phyloP scores from a whole-genome alignment of 768 basidiomycete genomes.

The Lanmaoa rubissima region DNA sequence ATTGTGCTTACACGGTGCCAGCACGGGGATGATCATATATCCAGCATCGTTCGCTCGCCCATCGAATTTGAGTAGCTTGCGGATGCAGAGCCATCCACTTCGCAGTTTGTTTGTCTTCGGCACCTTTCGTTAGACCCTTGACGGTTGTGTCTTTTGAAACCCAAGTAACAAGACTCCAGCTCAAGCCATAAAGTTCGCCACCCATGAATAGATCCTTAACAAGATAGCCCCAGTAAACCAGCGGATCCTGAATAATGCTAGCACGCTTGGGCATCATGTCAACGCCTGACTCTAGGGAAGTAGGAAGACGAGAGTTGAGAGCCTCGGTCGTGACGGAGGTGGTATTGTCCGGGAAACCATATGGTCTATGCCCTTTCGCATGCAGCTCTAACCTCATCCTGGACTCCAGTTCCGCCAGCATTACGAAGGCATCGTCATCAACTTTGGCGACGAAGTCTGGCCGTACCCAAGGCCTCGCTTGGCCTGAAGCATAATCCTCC shows the following conservation, averaged over 20 bases:
- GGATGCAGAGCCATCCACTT: constrained; percentile 93
- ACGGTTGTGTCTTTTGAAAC: constrained; percentile 72
- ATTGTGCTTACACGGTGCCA: constrained; percentile 75
- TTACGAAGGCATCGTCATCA: constrained; percentile 94
- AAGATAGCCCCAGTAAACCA: constrained; percentile 88
- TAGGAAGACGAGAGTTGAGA: not conserved
- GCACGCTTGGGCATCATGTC: constrained; percentile 7
- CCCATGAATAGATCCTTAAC: constrained; percentile 95
- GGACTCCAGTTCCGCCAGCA: constrained; percentile 93
- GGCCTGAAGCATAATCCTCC: constrained; percentile 43
- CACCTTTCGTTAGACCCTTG: constrained; percentile 66
- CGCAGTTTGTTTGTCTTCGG: constrained; percentile 91
- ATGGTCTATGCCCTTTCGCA: constrained; percentile 32
- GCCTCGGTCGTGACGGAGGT: constrained; percentile 3
- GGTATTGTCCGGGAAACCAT: constrained; percentile 13
- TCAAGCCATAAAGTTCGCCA: constrained; percentile 89
- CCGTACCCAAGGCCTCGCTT: constrained; percentile 65
- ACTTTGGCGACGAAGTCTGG: constrained; percentile 94
- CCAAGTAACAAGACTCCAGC: constrained; percentile 86
- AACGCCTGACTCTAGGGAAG: not conserved
- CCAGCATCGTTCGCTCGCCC: constrained; percentile 93
- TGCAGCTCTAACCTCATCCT: constrained; percentile 78
- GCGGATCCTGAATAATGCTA: constrained; percentile 48
- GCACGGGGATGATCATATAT: constrained; percentile 97
- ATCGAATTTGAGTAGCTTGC: constrained; percentile 71